Base-by-base conservation (phyloP, 208 protist species). In the Acanthamoeba sp. region DNA sequence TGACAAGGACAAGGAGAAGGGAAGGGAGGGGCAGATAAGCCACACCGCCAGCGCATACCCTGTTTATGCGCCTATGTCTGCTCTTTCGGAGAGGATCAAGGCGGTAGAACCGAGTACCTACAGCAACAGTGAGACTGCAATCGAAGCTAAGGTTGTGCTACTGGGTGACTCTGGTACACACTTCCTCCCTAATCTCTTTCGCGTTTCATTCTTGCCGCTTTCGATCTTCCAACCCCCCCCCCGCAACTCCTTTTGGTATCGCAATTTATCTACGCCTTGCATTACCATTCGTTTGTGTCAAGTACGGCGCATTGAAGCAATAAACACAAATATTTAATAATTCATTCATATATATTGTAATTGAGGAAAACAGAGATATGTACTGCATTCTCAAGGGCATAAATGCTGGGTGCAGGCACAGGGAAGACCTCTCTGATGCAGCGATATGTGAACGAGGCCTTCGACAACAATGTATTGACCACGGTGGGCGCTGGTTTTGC, bases 141-240 rank as follows among this genome's bases (percentile, higher is more conserved):
- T 91, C 16, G 85, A 91, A 52, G 85, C 85, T 6, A 91, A 91
- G 48, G 55, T 91, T 4, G 85, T 91, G 6, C 73, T 91, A 29
- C 42, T 91, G 29, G 85, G 85, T 32, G 55, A 91, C 29, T 76
- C 85, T 45, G 85, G 85, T 91, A 9, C 0, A 2, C 22, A 16
- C 52, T 29, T 29, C n/a, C 52, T 48, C 18, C 9, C 36, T 64
- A 29, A 10, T 32, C 32, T 29, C 66, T 48, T 88, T 24, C 10
- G 16, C 42, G 6, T 88, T 88, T 18, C 34, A 27, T 62, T 36
- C 42, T 36, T 66, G 16, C 50, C 40, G 38, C n/a, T 71, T 24
- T 32, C 45, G 48, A 20, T 52, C 48, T 52, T 52, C 0, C 48
- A n/a, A n/a, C 48, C 48, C 42, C 42, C 42, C 42, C 48, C 48